Conservation (phyloP, 2,329 filamentous ascomycete genomes). For the Colletotrichum neosansevieriae region DNA sequence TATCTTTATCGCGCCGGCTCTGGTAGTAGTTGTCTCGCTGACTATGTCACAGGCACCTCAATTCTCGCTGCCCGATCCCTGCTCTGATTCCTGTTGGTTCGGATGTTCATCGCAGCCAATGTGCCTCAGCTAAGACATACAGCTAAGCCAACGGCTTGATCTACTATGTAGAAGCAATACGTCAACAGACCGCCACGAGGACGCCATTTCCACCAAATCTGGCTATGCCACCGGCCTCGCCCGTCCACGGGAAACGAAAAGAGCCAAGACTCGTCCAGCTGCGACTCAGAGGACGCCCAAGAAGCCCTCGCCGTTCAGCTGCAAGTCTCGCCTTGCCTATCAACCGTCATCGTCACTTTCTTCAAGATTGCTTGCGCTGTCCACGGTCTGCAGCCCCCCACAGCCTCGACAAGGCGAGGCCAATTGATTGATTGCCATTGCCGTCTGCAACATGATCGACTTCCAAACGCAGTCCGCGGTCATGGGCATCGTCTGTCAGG, state of each 20-base stretch:
- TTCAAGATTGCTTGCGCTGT: not conserved
- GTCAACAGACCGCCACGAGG: constrained; percentile 33
- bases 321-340: constrained; percentile 5
- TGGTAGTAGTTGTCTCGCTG: constrained; percentile 26
- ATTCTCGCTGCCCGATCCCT: constrained; percentile 4
- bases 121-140: not conserved
- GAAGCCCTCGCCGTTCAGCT: constrained; percentile 5
- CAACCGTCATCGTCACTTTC: constrained; percentile 6
- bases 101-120: not conserved
- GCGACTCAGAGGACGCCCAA: not conserved
- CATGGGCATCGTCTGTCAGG: constrained; percentile 21
- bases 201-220: constrained; percentile 26
- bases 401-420: not conserved
- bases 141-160: constrained; percentile 15
- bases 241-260: not conserved
- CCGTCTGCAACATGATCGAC: not conserved
- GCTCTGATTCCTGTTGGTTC: not conserved
- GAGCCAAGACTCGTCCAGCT: not conserved
- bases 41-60: not conserved
- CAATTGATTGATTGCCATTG: not conserved
- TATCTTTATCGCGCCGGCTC: not conserved
- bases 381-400: constrained; percentile 16
- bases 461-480: constrained; percentile 7
- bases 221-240: constrained; percentile 21
- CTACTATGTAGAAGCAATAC: constrained; percentile 1